Evolutionary conservation across 2,329 filamentous ascomycete species (phyloP).

Genomic region (Botrytis fragariae): DNA sequence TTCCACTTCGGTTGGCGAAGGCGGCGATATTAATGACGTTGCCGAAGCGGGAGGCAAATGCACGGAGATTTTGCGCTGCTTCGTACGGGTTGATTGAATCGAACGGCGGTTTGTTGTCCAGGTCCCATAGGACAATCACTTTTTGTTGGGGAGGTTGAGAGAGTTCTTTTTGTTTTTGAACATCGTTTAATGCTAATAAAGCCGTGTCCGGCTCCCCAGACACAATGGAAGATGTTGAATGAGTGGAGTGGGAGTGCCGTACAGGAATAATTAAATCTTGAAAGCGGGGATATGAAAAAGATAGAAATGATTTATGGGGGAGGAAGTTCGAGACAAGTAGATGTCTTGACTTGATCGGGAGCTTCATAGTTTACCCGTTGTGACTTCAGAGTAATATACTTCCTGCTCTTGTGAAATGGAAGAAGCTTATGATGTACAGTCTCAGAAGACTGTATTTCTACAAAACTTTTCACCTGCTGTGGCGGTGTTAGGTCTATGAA

Average conservation of each 20-base stretch:
- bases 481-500: not conserved
- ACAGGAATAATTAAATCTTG: not conserved
- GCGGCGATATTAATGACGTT: not conserved
- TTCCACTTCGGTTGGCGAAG: not conserved
- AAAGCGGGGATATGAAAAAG: not conserved
- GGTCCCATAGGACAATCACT: not conserved
- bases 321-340: not conserved
- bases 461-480: not conserved
- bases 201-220: not conserved
- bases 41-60: not conserved
- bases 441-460: not conserved
- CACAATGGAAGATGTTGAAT: not conserved
- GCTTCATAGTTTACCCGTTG: not conserved
- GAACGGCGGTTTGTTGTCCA: not conserved
- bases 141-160: not conserved
- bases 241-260: not conserved
- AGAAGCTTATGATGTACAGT: not conserved
- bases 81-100: not conserved
- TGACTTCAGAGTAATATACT: not conserved
- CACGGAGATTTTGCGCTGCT: not conserved
- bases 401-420: not conserved
- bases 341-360: not conserved
- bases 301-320: not conserved
- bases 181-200: not conserved
- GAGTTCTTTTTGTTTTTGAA: no score